Conservation (phyloP, 1,284 basidiomycete genomes). For the Microbotryum silenes-acaulis region DNA sequence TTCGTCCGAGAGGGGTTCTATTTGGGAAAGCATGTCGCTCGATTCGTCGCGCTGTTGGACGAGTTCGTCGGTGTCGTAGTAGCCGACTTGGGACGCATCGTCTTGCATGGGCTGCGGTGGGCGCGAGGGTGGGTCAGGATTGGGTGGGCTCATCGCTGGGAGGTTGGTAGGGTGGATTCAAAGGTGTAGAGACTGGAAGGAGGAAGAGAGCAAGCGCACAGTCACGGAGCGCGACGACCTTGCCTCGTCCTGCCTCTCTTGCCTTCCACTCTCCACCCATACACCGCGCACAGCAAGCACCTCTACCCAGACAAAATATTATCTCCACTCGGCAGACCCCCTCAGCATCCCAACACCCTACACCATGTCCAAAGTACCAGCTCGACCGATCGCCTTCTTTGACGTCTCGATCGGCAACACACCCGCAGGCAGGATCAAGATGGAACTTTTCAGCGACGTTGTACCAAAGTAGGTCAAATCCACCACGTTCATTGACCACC, state of each 20-base stretch:
- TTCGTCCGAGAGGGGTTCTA: constrained; percentile 17
- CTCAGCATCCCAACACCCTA: not conserved
- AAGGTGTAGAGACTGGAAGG: not conserved
- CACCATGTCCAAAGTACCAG: not conserved
- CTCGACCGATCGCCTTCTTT: constrained; percentile 79
- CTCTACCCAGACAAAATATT: not conserved
- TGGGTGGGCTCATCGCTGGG: no score
- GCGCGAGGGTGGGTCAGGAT: no score
- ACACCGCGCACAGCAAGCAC: not conserved
- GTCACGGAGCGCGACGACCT: no score
- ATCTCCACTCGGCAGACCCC: not conserved
- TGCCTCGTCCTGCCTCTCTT: no score
- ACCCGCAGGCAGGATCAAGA: constrained; percentile 61
- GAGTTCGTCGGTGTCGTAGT: not conserved
- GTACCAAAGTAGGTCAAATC: constrained; percentile 62
- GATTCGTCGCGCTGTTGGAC: not conserved
- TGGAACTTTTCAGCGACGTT: constrained; percentile 81
- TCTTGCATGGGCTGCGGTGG: not conserved
- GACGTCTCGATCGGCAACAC: constrained; percentile 60
- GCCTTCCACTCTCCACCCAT: no score
- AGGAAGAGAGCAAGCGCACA: not conserved
- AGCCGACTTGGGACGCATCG: no score
- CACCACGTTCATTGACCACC: not conserved
- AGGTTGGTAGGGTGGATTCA: not conserved
- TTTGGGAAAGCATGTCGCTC: not conserved